Evolutionary conservation across 192 early-diverging fungal species (phyloP), one percentile per base, ranked within the genome.

Genomic region (Backusella westeae): DNA sequence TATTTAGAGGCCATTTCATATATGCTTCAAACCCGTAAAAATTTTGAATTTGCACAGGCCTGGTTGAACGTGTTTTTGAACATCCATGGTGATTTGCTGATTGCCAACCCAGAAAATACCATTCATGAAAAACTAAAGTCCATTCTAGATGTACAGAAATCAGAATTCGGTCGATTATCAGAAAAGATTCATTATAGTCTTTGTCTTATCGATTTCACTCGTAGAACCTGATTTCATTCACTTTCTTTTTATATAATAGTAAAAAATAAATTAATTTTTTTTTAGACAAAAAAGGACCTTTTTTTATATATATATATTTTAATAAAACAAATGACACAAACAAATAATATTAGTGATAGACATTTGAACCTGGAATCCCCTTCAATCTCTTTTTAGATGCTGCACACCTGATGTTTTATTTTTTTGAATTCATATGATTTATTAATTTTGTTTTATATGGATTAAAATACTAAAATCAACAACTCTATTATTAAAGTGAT

Each of bases 11-110:
- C 93, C 0, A 75, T 94, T 7, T 82, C 84, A 42, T 89, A 79
- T 41, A 85, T 87, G 52, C 80, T 96, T 19, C 77, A 83, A 68
- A 84, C 87, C 8, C 86, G 91, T 72, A 88, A 86, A 36, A 95
- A 97, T 78, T 99, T 95, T 85, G 97, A 99, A 80, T 84, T 96
- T 79, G 88, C 87, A 9, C 90, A 97, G 85, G 89, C 92, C 8
- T 94, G 90, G 72, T 68, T 98, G 69, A 88, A 89, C 26, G 89
- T 92, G 39, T 95, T 96, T 78, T 75, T 97, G 69, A 87, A 86
- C 75, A 91, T 95, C 46, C 94, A 96, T 82, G 92, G 91, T 19
- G 94, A 95, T 76, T 78, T 95, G 17, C 82, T 97, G 72, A 81
- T 89, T 39, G 84, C 85, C 17, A 92, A 93, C 72, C 79, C 86